Evolutionary conservation across 441 rosid species (phyloP).

Genomic region (Viola pubescens): DNA sequence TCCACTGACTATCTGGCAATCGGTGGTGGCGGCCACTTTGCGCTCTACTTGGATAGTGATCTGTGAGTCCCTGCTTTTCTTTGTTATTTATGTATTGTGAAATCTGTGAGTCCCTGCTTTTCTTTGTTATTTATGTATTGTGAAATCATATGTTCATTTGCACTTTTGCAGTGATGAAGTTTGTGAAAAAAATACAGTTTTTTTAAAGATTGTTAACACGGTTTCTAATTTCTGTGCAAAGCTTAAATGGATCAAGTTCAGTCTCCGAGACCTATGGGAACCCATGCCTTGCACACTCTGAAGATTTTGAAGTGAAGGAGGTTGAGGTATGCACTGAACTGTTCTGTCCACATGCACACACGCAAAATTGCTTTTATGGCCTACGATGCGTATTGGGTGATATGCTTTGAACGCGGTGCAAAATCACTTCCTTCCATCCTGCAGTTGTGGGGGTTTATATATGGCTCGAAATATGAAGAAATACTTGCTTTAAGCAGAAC

Average conservation of each 20-base stretch:
- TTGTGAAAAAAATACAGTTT: neutral
- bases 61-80: constrained; percentile 38
- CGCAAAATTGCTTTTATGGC: neutral
- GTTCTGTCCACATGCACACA: neutral
- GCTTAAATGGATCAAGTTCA: constrained; percentile 85
- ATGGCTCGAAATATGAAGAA: constrained; percentile 79
- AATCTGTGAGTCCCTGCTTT: constrained; percentile 42
- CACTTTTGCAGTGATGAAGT: neutral
- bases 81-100: neutral
- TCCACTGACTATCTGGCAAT: constrained; percentile 68
- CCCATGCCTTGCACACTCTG: constrained; percentile 67
- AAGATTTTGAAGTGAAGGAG: constrained; percentile 80
- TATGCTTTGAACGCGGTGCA: neutral
- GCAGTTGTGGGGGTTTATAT: constrained; percentile 93
- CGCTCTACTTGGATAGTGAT: constrained; percentile 79
- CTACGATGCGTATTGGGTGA: neutral
- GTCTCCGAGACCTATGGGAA: constrained; percentile 92
- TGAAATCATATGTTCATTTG: constrained; percentile 1
- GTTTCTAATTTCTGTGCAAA: constrained; percentile 17
- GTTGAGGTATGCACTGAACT: constrained; percentile 54
- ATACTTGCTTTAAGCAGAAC: constrained; percentile 57
- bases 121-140: neutral
- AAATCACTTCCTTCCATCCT: constrained; percentile 5
- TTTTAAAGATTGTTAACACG: neutral
- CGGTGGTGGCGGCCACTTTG: constrained; percentile 94